A percentile compares a stretch with the other conserved stretches of the same genome.
phyloP scores from a whole-genome alignment of 1,284 basidiomycete species.

The Apiotrichum sp. region DNA sequence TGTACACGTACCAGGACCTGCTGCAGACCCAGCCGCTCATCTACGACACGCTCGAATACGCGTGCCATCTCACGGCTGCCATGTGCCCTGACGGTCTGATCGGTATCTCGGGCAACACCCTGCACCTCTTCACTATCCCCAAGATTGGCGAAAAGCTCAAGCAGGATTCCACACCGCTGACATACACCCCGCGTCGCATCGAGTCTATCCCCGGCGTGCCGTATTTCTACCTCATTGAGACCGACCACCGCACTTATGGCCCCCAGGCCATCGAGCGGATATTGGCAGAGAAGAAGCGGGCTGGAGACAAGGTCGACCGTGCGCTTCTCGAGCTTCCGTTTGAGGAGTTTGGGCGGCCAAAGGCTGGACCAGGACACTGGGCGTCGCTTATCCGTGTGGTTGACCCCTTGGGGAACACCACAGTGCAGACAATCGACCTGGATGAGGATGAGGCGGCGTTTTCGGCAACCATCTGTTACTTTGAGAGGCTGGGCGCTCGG shows the following conservation, averaged over 20 bases:
- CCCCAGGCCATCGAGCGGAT: slow-evolving; percentile 63
- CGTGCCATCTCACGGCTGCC: slow-evolving; percentile 93
- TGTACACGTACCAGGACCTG: slow-evolving; percentile 91
- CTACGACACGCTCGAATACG: slow-evolving; percentile 91
- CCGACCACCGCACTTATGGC: slow-evolving; percentile 82
- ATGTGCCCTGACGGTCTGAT: slow-evolving; percentile 95
- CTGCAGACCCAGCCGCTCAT: slow-evolving; percentile 97
- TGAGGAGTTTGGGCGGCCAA: slow-evolving; percentile 75
- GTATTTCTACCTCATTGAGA: slow-evolving; percentile 84
- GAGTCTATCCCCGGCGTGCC: slow-evolving; percentile 75
- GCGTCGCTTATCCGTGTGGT: slow-evolving; percentile 87
- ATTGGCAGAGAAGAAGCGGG: slow-evolving; percentile 60
- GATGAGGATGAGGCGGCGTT: slow-evolving; percentile 96
- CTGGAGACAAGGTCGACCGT: slow-evolving; percentile 54
- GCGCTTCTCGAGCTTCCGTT: slow-evolving; percentile 69
- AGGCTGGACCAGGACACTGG: slow-evolving; percentile 87
- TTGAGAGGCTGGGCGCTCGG: slow-evolving; percentile 68
- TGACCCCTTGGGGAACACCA: slow-evolving; percentile 59
- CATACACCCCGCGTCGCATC: slow-evolving; percentile 91
- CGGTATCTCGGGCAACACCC: slow-evolving; percentile 85
- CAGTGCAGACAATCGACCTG: slow-evolving; percentile 66
- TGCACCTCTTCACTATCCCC: slow-evolving; percentile 93
- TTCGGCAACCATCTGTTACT: slow-evolving; percentile 81
- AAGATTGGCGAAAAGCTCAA: slow-evolving; percentile 92
- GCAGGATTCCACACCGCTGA: slow-evolving; percentile 81